Evolutionary conservation across 2,329 filamentous ascomycete genomes (phyloP).

Genomic region (Alternaria hordeiaustralica): DNA sequence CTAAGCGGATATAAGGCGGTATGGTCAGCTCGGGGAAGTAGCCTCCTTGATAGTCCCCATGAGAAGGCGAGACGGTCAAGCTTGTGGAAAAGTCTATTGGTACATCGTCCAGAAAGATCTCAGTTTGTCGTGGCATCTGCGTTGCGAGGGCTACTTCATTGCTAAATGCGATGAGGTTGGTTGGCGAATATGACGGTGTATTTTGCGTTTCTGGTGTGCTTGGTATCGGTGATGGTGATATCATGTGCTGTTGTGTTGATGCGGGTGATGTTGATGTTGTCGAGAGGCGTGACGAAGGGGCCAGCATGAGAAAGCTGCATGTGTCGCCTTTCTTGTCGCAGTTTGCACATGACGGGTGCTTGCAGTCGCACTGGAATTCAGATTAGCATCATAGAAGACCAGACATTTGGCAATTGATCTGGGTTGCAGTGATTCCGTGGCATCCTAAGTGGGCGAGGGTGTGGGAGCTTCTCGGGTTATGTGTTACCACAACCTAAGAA

Average conservation of each 20-base stretch:
- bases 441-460: background rate
- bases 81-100: background rate
- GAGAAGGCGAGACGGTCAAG: background rate
- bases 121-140: slow-evolving; percentile 16
- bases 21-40: slow-evolving; percentile 21
- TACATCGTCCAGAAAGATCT: slow-evolving; percentile 9
- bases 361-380: slow-evolving; percentile 38
- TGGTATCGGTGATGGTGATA: slow-evolving; percentile 6
- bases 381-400: slow-evolving; percentile 20
- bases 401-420: background rate
- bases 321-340: slow-evolving; percentile 41
- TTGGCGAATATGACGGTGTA: background rate
- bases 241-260: slow-evolving; percentile 4
- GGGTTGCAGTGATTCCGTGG: background rate
- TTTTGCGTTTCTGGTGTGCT: background rate
- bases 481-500: background rate
- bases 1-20: slow-evolving; percentile 28
- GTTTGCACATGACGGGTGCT: slow-evolving; percentile 41
- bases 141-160: slow-evolving; percentile 13
- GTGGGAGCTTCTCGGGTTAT: background rate
- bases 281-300: slow-evolving; percentile 38
- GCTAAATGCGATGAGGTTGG: slow-evolving; percentile 3
- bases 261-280: slow-evolving; percentile 14
- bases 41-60: background rate
- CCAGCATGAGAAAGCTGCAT: slow-evolving; percentile 44